These are phyloP conservation scores for Amaranthus tricolor DNA, from an alignment of 179 eudicot genomes.

Conservation along the genomic window DNA sequence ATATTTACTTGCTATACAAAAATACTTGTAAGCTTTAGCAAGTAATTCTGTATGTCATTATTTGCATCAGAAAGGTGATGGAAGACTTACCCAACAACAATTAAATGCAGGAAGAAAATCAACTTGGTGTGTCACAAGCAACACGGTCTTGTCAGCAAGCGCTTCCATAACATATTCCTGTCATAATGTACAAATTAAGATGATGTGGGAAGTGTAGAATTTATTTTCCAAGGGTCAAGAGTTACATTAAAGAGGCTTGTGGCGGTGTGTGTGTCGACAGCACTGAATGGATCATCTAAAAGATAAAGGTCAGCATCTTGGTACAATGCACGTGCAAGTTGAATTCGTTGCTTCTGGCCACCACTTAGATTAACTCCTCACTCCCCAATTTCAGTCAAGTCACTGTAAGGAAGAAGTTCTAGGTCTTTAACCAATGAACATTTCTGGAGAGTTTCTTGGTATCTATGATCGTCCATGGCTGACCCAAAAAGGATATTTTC, in stretches of 20 bases:
- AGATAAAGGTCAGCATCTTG: conserved; percentile 80
- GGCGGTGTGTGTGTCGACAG: conserved; percentile 85
- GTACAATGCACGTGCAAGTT: conserved; percentile 79
- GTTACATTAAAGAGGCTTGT: conserved; percentile 64
- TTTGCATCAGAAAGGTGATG: conserved; percentile 12
- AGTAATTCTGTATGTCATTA: not conserved
- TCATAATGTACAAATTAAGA: conserved; percentile 5
- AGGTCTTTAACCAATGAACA: conserved; percentile 72
- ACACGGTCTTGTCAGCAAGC: conserved; percentile 66
- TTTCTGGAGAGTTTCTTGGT: conserved; percentile 58
- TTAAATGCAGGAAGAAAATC: conserved; percentile 87
- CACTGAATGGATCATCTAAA: conserved; percentile 87
- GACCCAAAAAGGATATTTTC: conserved; percentile 74
- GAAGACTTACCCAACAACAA: conserved; percentile 60
- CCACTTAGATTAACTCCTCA: conserved; percentile 89
- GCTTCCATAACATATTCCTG: conserved; percentile 87
- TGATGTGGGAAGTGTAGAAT: not conserved
- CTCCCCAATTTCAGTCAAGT: conserved; percentile 83
- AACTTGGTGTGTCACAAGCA: conserved; percentile 91
- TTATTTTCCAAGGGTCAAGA: not conserved
- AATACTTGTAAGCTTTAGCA: not conserved
- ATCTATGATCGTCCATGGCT: conserved; percentile 44
- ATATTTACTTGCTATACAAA: not conserved
- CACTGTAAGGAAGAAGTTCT: conserved; percentile 65
- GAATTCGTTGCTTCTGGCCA: conserved; percentile 82